Conservation (phyloP, 805 yeast genomes). For the Myxozyma udenii region DNA sequence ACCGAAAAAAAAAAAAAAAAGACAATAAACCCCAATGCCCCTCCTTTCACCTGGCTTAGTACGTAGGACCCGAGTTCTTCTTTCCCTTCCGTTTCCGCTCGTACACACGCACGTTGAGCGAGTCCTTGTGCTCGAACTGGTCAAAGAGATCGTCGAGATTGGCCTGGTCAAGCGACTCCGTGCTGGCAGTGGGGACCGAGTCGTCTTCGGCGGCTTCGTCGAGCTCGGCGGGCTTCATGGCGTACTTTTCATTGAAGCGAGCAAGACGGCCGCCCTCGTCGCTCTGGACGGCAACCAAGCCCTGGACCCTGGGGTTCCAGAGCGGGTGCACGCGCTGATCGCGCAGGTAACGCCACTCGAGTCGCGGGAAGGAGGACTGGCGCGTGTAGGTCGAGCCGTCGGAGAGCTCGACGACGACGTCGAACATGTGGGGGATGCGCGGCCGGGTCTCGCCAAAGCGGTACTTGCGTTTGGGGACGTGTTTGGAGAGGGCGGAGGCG, state of each 20-base stretch:
- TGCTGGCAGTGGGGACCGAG: not conserved
- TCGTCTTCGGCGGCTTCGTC: constrained; percentile 8
- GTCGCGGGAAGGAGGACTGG: constrained; percentile 83
- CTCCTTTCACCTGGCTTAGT: too few species aligned
- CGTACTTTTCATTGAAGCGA: constrained; percentile 17
- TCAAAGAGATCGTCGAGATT: constrained; percentile 16
- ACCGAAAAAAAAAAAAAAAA: too few species aligned
- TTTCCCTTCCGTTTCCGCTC: constrained; percentile 3
- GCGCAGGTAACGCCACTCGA: constrained; percentile 75
- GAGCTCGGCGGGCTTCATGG: not conserved
- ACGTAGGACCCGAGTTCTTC: too few species aligned
- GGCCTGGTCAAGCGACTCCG: constrained; percentile 6
- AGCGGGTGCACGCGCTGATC: constrained; percentile 84
- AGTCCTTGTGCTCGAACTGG: constrained; percentile 16
- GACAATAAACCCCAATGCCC: too few species aligned
- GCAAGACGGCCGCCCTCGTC: constrained; percentile 26
- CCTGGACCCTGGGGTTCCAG: constrained; percentile 70
- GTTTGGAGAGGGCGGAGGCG: constrained; percentile 22
- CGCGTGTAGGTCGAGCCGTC: constrained; percentile 89
- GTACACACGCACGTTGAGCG: constrained; percentile 13
- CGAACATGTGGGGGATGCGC: constrained; percentile 86
- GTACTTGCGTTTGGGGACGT: constrained; percentile 34
- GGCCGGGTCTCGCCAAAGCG: constrained; percentile 81
- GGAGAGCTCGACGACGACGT: constrained; percentile 81
- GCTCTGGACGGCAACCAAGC: constrained; percentile 17